Percentiles rank a stretch among this genome's conserved stretches.
These are phyloP conservation scores for Penicillium diatomitis DNA, from an alignment of 495 filamentous ascomycete genomes.

Conservation along the genomic window DNA sequence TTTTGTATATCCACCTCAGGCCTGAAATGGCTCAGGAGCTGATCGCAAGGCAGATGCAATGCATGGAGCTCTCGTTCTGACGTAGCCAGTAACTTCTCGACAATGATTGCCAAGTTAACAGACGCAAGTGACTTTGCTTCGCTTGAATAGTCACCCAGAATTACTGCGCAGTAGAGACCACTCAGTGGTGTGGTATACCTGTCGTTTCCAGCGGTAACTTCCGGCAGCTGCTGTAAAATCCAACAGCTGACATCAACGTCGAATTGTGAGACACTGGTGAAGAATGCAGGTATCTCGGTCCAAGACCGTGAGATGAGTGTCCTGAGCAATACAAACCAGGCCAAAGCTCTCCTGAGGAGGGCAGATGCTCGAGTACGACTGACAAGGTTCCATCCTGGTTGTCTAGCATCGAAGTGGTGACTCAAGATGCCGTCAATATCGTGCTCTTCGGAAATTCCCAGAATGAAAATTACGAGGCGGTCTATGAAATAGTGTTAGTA, in stretches of 20 bases:
- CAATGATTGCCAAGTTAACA: conserved; percentile 25
- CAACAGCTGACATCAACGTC: conserved; percentile 34
- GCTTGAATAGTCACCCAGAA: conserved; percentile 18
- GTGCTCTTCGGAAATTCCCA: conserved; percentile 19
- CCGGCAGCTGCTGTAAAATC: conserved; percentile 20
- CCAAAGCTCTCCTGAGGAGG: conserved; percentile 30
- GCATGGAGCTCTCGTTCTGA: conserved; percentile 4
- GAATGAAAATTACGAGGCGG: conserved; percentile 13
- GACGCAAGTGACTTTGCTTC: conserved; percentile 26
- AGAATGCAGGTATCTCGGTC: conserved; percentile 14
- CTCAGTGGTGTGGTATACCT: conserved; percentile 16
- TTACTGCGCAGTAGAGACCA: conserved; percentile 22
- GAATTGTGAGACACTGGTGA: conserved; percentile 17
- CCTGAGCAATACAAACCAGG: conserved; percentile 26
- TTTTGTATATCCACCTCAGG: conserved; percentile 14
- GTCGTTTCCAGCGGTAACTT: no score
- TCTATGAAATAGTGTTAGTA: conserved; percentile 4
- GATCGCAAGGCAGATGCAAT: conserved; percentile 18
- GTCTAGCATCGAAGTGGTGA: conserved; percentile 22
- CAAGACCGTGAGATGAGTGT: conserved; percentile 13
- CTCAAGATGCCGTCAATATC: conserved; percentile 20
- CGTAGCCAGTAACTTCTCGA: conserved; percentile 20
- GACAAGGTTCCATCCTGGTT: conserved; percentile 22
- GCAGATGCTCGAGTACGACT: conserved; percentile 31
- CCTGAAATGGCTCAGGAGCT: conserved; percentile 15